Evolutionary conservation across 768 basidiomycete species (phyloP), one percentile per base, ranked within the genome.

Genomic region (Macrolepiota fuliginosa): DNA sequence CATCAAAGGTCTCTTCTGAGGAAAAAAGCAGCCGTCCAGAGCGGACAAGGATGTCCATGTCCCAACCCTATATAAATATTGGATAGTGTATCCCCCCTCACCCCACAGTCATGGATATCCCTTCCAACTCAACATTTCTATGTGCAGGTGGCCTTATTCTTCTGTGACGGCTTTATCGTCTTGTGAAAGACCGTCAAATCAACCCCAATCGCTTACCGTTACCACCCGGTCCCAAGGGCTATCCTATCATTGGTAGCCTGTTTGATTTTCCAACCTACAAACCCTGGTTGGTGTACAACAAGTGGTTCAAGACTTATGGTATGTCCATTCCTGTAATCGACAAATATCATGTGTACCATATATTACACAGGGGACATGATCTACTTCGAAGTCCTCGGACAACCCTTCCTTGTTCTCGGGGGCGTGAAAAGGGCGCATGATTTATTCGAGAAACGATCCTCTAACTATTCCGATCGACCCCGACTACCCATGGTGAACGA

Each of bases 381-480:
- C 11, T 64, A 62, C 36, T 62, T 66, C 17, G 56, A 64, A 46
- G 13, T 66, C n/a, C 46, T 65, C 1, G 64, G 63, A 12, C 59
- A 58, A 27, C 24, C 32, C 9, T 56, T 66, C 32, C 4, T 68
- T 3, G 35, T 67, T 19, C 49, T 67, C 17, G 59, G 56, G 5
- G 60, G 55, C 1, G 40, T 56, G 35, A 54, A 54, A 24, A 36
- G 61, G 24, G 56, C 61, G 29, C 42, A 45, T 4, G 67, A 67
- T 10, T 52, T 68, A 3, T 62, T 66, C 6, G 67, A 65, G 10
- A 57, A 39, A 52, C 49, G 66, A 24, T 65, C 67, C 19, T 55
- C 64, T 4, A 60, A 63, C 12, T 66, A 66, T 45, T 63, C 66
- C 13, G 56, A 57, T 54, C 25, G 64, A 15, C 55, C 51, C 3